Conservation (phyloP, 345 rosid genomes). For the Corchorus olitorius region DNA sequence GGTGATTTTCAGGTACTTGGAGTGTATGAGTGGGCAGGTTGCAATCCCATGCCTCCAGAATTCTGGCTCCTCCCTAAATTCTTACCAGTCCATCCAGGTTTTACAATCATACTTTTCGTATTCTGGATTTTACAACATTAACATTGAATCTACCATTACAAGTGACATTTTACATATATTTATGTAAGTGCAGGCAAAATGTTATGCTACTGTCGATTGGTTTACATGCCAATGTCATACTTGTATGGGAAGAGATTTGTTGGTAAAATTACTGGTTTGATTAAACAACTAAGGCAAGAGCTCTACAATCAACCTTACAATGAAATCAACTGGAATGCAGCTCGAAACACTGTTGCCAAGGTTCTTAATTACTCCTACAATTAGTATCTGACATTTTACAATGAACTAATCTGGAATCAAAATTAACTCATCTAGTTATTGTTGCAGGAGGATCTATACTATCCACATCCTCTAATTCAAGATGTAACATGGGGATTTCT, state of each 20-base stretch:
- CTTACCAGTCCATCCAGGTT: slow-evolving; percentile 58
- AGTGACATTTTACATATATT: too few species aligned
- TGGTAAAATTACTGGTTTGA: slow-evolving; percentile 47
- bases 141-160: too few species aligned
- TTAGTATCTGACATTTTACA: not conserved
- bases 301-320: slow-evolving; percentile 54
- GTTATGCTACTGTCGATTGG: slow-evolving; percentile 58
- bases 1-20: slow-evolving; percentile 47
- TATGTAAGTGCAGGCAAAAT: slow-evolving; percentile 42
- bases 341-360: slow-evolving; percentile 47
- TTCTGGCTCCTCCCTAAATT: slow-evolving; percentile 57
- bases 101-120: too few species aligned
- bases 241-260: slow-evolving; percentile 71
- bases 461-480: slow-evolving; percentile 57
- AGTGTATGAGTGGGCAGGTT: slow-evolving; percentile 70
- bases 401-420: too few species aligned
- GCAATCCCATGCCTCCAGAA: slow-evolving; percentile 73
- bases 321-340: slow-evolving; percentile 54
- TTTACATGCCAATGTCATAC: slow-evolving; percentile 70
- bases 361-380: slow-evolving; percentile 25
- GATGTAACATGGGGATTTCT: slow-evolving; percentile 59
- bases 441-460: slow-evolving; percentile 59
- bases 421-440: not conserved
- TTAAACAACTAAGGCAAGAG: slow-evolving; percentile 52
- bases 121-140: not conserved